These are phyloP conservation scores for Penicillium sp. DNA, from an alignment of 2,329 filamentous ascomycete genomes.

Conservation along the genomic window DNA sequence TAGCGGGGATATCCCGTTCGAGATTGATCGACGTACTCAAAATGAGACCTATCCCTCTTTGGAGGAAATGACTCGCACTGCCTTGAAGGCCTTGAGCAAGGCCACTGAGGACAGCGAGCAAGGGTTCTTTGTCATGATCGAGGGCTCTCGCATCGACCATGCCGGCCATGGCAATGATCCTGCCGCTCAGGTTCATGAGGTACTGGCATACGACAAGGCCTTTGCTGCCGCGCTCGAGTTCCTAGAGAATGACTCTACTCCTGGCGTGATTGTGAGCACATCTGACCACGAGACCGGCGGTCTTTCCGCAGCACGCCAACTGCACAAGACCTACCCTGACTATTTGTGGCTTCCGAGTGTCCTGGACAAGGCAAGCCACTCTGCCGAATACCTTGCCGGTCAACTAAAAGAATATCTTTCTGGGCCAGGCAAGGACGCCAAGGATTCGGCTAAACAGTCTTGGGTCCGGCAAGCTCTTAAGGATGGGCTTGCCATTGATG, in stretches of 20 bases:
- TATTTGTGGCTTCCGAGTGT: conserved; percentile 83
- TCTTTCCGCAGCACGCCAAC: conserved; percentile 73
- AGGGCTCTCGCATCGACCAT: conserved; percentile 94
- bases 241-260: conserved; percentile 68
- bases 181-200: conserved; percentile 81
- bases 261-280: conserved; percentile 78
- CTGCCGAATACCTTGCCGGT: conserved; percentile 66
- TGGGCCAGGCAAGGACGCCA: conserved; percentile 31
- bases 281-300: conserved; percentile 97
- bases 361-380: conserved; percentile 75
- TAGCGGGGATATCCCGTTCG: conserved; percentile 78
- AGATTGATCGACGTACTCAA: conserved; percentile 81
- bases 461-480: conserved; percentile 68
- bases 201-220: conserved; percentile 88
- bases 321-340: conserved; percentile 45
- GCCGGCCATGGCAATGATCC: conserved; percentile 85
- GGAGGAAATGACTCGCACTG: conserved; percentile 84
- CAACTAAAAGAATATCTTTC: conserved; percentile 62
- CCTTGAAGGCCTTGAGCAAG: conserved; percentile 72
- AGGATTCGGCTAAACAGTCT: conserved; percentile 49
- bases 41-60: conserved; percentile 81
- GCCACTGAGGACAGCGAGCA: conserved; percentile 81
- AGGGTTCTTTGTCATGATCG: conserved; percentile 98
- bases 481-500: conserved; percentile 70
- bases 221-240: conserved; percentile 84